Evolutionary conservation across 2,329 filamentous ascomycete species (phyloP).

Genomic region (Pseudohalonectria lignicola): DNA sequence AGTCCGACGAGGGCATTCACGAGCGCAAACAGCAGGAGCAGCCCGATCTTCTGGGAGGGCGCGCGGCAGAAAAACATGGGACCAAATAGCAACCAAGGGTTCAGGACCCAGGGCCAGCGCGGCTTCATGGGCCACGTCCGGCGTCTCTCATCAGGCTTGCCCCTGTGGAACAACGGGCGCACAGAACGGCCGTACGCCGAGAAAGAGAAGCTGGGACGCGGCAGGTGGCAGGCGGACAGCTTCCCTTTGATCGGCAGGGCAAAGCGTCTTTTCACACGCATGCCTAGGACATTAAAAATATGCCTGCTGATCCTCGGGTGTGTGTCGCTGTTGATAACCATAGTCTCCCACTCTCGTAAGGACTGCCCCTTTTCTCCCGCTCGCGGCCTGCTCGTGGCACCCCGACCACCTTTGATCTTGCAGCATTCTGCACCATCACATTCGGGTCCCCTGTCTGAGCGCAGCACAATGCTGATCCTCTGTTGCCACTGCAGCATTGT

Average conservation of each 20-base stretch:
- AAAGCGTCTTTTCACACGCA: conserved; percentile 32
- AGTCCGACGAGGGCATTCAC: conserved; percentile 48
- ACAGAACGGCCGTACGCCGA: conserved; percentile 45
- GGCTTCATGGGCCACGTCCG: conserved; percentile 83
- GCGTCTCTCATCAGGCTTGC: conserved; percentile 67
- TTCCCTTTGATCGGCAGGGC: conserved; percentile 35
- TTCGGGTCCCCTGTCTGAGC: no score
- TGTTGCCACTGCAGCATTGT: conserved; percentile 34
- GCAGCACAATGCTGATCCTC: no score
- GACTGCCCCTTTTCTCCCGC: no score
- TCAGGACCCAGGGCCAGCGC: conserved; percentile 67
- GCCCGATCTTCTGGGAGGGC: conserved; percentile 67
- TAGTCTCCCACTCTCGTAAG: conserved; percentile 69
- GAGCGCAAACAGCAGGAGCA: conserved; percentile 41
- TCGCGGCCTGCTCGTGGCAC: no score
- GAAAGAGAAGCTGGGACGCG: conserved; percentile 64
- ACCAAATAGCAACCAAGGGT: no score
- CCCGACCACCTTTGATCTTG: no score
- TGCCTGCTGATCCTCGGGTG: conserved; percentile 47
- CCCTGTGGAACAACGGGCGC: conserved; percentile 48
- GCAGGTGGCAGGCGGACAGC: conserved; percentile 38
- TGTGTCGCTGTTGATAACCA: conserved; percentile 47
- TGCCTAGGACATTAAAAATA: conserved; percentile 56
- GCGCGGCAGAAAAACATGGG: conserved; percentile 67
- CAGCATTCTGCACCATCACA: no score